phyloP scores from a whole-genome alignment of 768 basidiomycete genomes.

The Mrakia blollopis region DNA sequence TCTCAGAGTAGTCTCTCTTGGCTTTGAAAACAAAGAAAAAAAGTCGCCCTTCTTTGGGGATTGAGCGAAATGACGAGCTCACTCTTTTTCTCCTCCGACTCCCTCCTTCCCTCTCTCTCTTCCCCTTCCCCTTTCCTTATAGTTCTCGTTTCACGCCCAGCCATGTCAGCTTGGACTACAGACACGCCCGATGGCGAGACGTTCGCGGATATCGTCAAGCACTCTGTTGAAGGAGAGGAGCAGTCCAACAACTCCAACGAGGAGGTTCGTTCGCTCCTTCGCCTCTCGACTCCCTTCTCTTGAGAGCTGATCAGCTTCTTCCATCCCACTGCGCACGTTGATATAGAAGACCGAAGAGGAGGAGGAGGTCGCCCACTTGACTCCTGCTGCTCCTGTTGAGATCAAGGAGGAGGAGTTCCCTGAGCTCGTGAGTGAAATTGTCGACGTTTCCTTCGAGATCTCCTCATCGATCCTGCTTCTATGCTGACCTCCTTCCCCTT shows the following conservation, averaged over 20 bases:
- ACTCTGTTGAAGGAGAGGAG: background rate
- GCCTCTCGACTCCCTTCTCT: background rate
- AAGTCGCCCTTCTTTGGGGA: background rate
- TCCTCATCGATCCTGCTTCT: background rate
- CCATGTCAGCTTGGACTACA: background rate
- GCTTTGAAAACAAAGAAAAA: background rate
- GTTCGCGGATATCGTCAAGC: background rate
- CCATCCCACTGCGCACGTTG: background rate
- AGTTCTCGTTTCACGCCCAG: no score
- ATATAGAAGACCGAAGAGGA: background rate
- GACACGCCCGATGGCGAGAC: background rate
- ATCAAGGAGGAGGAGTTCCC: conserved; percentile 3
- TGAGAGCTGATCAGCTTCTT: background rate
- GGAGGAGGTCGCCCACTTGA: background rate
- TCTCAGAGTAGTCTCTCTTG: no score
- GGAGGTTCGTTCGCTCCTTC: background rate
- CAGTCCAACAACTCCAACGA: no score
- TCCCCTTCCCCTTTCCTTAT: background rate
- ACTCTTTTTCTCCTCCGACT: background rate
- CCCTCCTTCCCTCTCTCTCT: background rate
- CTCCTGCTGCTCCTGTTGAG: conserved; percentile 3
- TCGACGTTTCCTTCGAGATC: background rate
- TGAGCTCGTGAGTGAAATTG: background rate
- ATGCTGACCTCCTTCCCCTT: background rate
- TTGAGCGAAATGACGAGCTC: background rate